phyloP scores from a whole-genome alignment of 208 protist species.

The Leishmania gerbilli region DNA sequence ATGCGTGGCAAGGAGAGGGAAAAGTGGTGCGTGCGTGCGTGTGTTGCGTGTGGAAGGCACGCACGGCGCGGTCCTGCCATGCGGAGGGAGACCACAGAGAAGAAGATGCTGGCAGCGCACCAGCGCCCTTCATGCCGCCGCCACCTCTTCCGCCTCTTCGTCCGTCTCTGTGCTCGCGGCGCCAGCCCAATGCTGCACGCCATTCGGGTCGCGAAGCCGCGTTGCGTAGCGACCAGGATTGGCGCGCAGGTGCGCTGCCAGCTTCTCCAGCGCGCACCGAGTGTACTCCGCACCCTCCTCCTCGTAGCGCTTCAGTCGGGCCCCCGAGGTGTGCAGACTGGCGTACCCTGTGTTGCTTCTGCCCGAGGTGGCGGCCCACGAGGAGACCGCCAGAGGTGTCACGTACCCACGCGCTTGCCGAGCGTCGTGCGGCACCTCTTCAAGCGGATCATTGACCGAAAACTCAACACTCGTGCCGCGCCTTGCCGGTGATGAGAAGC shows the following conservation, averaged over 20 bases:
- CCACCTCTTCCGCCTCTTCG: slow-evolving; percentile 8
- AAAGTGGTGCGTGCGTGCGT: neutral
- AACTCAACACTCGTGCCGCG: neutral
- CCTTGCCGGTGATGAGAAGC: neutral
- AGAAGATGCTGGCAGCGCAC: neutral
- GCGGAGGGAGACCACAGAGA: neutral
- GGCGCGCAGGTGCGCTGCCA: slow-evolving; percentile 50
- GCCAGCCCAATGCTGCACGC: slow-evolving; percentile 59
- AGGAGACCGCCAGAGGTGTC: slow-evolving; percentile 18
- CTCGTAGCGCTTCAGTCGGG: slow-evolving; percentile 48
- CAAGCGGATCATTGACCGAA: neutral
- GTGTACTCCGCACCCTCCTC: slow-evolving; percentile 54
- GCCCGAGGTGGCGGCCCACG: neutral
- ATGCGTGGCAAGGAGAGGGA: no score
- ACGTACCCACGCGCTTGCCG: slow-evolving; percentile 24
- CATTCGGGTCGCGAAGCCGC: slow-evolving; percentile 58
- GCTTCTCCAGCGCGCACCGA: slow-evolving; percentile 50
- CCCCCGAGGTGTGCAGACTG: slow-evolving; percentile 2
- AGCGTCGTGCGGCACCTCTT: slow-evolving; percentile 19
- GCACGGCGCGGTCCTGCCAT: no score
- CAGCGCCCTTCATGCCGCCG: neutral
- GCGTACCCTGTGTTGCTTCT: slow-evolving; percentile 5
- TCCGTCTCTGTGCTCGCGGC: slow-evolving; percentile 12
- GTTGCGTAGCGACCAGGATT: slow-evolving; percentile 49
- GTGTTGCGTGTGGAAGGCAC: neutral